Percentiles rank a stretch among this genome's conserved stretches.
Evolutionary conservation across 306 rosid genomes (phyloP).

Genomic region (Acmispon strigosus): DNA sequence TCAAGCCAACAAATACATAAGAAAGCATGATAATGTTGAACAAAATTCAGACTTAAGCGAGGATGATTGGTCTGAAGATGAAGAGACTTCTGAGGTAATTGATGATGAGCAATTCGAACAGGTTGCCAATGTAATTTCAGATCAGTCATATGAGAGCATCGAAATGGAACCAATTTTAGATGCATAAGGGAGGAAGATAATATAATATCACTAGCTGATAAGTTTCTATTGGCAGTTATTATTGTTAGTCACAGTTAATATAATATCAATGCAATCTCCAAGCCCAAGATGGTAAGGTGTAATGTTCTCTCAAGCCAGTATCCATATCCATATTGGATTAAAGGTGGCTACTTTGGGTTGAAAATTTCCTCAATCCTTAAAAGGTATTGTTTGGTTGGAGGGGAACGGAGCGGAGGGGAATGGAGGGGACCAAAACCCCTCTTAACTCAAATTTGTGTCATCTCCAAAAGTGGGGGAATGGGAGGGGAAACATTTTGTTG

Average conservation of each 20-base stretch:
- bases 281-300: not conserved
- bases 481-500: no score
- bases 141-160: slow-evolving; percentile 22
- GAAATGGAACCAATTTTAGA: slow-evolving; percentile 19
- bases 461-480: no score
- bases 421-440: no score
- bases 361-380: slow-evolving; percentile 17
- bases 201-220: not conserved
- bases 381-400: no score
- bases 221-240: slow-evolving; percentile 3
- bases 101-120: slow-evolving; percentile 28
- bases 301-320: not conserved
- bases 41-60: not conserved
- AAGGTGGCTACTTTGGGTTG: slow-evolving; percentile 2
- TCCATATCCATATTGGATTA: not conserved
- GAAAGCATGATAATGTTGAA: slow-evolving; percentile 9
- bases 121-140: slow-evolving; percentile 18
- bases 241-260: not conserved
- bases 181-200: slow-evolving; percentile 23
- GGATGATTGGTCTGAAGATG: slow-evolving; percentile 21
- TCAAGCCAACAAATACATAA: slow-evolving; percentile 6
- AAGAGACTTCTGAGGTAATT: slow-evolving; percentile 16
- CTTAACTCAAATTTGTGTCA: no score
- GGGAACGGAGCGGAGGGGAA: no score
- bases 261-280: not conserved